Evolutionary conservation across 139 green algal species (phyloP).

Genomic region (Chlamydomonas sphaeroides): DNA sequence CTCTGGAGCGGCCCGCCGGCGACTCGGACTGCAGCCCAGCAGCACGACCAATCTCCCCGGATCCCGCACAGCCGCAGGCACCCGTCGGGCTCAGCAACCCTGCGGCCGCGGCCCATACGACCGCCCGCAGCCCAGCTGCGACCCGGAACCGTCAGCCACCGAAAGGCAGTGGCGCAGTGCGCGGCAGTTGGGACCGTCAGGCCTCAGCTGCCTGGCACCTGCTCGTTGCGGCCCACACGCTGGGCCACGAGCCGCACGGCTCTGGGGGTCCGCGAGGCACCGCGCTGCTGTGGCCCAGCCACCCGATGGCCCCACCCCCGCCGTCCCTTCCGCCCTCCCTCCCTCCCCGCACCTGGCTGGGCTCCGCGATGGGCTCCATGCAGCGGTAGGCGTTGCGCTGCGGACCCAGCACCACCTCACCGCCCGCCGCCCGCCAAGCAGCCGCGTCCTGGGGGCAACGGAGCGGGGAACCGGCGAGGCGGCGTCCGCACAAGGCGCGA

Average conservation of each 20-base stretch:
- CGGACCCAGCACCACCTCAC: conserved; percentile 11
- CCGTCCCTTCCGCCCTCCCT: background rate
- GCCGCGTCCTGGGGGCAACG: background rate
- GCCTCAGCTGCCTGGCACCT: too few species aligned
- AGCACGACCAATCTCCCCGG: too few species aligned
- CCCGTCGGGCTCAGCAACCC: too few species aligned
- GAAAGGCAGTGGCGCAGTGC: too few species aligned
- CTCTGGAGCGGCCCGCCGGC: too few species aligned
- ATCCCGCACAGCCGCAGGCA: too few species aligned
- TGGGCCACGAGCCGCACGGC: background rate
- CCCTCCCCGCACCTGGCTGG: conserved; percentile 1
- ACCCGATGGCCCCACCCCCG: background rate
- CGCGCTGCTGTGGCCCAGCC: background rate
- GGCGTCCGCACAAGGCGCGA: background rate
- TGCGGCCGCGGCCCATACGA: too few species aligned
- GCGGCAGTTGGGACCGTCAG: too few species aligned
- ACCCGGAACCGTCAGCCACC: too few species aligned
- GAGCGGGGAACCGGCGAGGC: too few species aligned
- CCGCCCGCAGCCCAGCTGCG: too few species aligned
- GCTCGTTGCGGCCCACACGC: background rate
- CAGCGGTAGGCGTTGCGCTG: conserved; percentile 27
- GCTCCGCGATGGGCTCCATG: conserved; percentile 32
- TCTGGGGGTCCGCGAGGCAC: background rate
- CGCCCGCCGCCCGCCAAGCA: conserved; percentile 22
- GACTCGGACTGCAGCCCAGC: too few species aligned